Percentiles rank a stretch among this genome's conserved stretches.
phyloP scores from a whole-genome alignment of 805 yeast genomes.

The Metschnikowia picachoensis region DNA sequence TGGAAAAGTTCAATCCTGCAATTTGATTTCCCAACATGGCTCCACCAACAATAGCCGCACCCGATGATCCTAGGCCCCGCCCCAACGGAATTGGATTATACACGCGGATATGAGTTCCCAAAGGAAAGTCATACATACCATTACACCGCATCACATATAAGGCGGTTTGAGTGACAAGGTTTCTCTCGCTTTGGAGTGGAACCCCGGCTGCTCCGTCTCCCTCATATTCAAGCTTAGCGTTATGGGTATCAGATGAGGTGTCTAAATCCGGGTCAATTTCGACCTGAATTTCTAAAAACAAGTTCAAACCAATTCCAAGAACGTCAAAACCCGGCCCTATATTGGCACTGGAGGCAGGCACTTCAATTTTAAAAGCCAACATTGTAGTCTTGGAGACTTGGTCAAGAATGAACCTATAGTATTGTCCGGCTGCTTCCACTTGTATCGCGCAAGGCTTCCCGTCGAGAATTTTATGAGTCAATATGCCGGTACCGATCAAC shows the following conservation, averaged over 20 bases:
- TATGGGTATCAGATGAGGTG: slow-evolving; percentile 57
- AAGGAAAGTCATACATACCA: slow-evolving; percentile 70
- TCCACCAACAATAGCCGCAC: slow-evolving; percentile 98
- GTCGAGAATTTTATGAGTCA: too few relatives aligned
- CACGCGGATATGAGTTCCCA: slow-evolving; percentile 77
- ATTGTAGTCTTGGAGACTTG: slow-evolving; percentile 16
- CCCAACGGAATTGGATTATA: slow-evolving; percentile 93
- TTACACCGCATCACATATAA: slow-evolving; percentile 86
- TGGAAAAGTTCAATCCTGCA: slow-evolving; percentile 68
- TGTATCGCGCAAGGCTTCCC: too few relatives aligned
- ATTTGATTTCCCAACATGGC: slow-evolving; percentile 84
- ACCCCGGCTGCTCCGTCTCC: slow-evolving; percentile 81
- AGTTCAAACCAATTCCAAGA: slow-evolving; percentile 81
- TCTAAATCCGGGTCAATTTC: slow-evolving; percentile 49
- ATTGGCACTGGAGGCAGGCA: slow-evolving; percentile 97
- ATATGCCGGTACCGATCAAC: too few relatives aligned
- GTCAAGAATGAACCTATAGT: too few relatives aligned
- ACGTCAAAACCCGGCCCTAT: slow-evolving; percentile 99
- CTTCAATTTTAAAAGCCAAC: slow-evolving; percentile 58
- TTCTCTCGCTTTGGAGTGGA: slow-evolving; percentile 72
- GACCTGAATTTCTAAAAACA: slow-evolving; percentile 69
- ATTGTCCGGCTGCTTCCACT: too few relatives aligned
- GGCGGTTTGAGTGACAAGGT: slow-evolving; percentile 90
- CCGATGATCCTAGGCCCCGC: slow-evolving; percentile 95
- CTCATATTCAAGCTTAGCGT: slow-evolving; percentile 66